Evolutionary conservation across 192 early-diverging fungal species (phyloP).

Genomic region (Umbelopsis sp.): DNA sequence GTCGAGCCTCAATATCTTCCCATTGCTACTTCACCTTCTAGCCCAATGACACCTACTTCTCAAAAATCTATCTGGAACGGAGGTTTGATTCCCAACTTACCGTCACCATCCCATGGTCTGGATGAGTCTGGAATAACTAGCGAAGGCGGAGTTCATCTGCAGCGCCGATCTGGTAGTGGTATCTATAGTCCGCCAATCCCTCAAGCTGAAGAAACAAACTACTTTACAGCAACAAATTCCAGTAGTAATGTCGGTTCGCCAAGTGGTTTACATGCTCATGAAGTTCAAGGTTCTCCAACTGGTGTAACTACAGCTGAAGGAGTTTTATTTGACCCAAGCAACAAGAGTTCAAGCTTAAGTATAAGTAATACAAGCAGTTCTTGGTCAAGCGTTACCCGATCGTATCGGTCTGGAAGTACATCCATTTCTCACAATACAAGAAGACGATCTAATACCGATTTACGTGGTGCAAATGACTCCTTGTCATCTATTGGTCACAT

Average conservation of each 20-base stretch:
- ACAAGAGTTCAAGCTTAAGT: constrained; percentile 2
- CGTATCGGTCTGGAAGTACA: not conserved
- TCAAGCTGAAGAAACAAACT: not conserved
- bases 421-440: not conserved
- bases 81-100: not conserved
- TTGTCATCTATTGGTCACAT: not conserved
- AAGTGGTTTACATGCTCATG: not conserved
- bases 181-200: constrained; percentile 6
- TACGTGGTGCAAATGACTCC: not conserved
- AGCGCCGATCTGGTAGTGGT: constrained; percentile 2
- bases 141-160: not conserved
- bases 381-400: not conserved
- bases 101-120: constrained; percentile 1
- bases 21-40: constrained; percentile 60
- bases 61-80: constrained; percentile 9
- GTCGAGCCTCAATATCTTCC: constrained; percentile 54
- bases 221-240: constrained; percentile 19
- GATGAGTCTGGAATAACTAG: constrained; percentile 1
- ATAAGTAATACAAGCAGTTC: not conserved
- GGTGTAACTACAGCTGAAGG: constrained; percentile 22
- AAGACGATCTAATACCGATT: not conserved
- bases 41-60: constrained; percentile 27
- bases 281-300: constrained; percentile 17
- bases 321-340: constrained; percentile 19
- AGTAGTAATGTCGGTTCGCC: constrained; percentile 11